Evolutionary conservation across 805 yeast genomes (phyloP).

Genomic region (Zygoascus bituminiphila): DNA sequence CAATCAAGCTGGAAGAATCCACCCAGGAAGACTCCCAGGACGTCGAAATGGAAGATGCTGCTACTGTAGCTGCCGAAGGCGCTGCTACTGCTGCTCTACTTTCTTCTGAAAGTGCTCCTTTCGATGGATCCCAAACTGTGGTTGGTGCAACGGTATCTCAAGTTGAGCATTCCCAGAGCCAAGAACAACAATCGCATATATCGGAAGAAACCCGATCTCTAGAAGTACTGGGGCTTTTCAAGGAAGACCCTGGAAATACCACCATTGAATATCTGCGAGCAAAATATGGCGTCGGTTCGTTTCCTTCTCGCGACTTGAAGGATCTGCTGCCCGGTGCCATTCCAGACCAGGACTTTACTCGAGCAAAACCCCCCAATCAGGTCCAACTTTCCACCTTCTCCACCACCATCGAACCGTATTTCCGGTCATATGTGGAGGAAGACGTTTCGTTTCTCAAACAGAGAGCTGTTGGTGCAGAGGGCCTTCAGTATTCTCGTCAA

Average conservation of each 20-base stretch:
- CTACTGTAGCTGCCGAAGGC: conserved; percentile 3
- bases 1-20: not conserved
- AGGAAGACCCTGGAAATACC: conserved; percentile 46
- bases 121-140: not conserved
- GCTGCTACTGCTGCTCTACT: conserved; percentile 1
- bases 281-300: conserved; percentile 84
- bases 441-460: conserved; percentile 68
- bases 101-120: not conserved
- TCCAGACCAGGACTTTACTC: conserved; percentile 80
- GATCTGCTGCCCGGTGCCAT: conserved; percentile 78
- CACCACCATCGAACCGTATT: conserved; percentile 76
- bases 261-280: conserved; percentile 66
- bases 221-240: conserved; percentile 59
- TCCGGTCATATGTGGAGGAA: conserved; percentile 68
- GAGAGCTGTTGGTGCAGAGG: conserved; percentile 38
- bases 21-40: conserved; percentile 20
- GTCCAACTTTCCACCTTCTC: conserved; percentile 86
- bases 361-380: conserved; percentile 78
- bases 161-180: conserved; percentile 61
- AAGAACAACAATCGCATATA: conserved; percentile 42
- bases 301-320: conserved; percentile 68
- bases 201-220: conserved; percentile 13
- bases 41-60: conserved; percentile 3
- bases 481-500: conserved; percentile 10
- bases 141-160: conserved; percentile 51